A percentile compares a stretch with the other conserved stretches of the same genome.
These are phyloP conservation scores for Russula sp. DNA, from an alignment of 768 basidiomycete species.

Conservation along the genomic window DNA sequence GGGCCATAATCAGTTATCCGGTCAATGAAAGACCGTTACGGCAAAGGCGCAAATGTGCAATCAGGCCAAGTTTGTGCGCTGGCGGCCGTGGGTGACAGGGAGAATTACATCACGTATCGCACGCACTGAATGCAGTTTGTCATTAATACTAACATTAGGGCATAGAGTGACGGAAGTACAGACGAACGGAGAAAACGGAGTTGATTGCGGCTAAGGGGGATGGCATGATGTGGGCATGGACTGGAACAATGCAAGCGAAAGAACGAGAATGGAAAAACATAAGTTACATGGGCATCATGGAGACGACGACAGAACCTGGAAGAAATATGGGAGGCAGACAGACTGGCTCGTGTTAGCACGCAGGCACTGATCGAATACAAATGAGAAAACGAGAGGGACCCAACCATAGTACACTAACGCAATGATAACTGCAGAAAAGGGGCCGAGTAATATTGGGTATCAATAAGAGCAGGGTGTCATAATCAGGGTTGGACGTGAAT, in stretches of 20 bases:
- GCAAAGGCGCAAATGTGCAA: slow-evolving; percentile 5
- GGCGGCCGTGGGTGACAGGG: slow-evolving; percentile 4
- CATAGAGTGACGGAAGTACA: slow-evolving; percentile 2
- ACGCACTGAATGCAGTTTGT: not conserved
- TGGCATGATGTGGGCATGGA: not conserved
- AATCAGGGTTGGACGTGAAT: not conserved
- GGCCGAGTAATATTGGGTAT: slow-evolving; percentile 1
- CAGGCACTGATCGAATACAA: slow-evolving; percentile 6
- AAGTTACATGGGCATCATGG: slow-evolving; percentile 5
- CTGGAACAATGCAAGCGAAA: not conserved
- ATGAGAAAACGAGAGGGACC: not conserved
- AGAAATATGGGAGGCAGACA: not conserved
- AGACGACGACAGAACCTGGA: not conserved
- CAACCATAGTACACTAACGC: slow-evolving; percentile 1
- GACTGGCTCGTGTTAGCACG: not conserved
- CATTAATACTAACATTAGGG: slow-evolving; percentile 7
- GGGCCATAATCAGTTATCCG: not conserved
- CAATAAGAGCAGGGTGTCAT: not conserved
- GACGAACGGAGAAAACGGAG: slow-evolving; percentile 5
- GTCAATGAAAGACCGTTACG: slow-evolving; percentile 1
- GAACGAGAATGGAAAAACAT: not conserved
- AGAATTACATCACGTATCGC: slow-evolving; percentile 5
- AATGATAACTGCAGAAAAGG: not conserved
- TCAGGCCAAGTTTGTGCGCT: not conserved
- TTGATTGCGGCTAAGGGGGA: not conserved